A percentile compares a stretch with the other conserved stretches of the same genome.
Conservation (phyloP, 768 basidiomycete genomes). For the Omphalotus guepiniiformis region DNA sequence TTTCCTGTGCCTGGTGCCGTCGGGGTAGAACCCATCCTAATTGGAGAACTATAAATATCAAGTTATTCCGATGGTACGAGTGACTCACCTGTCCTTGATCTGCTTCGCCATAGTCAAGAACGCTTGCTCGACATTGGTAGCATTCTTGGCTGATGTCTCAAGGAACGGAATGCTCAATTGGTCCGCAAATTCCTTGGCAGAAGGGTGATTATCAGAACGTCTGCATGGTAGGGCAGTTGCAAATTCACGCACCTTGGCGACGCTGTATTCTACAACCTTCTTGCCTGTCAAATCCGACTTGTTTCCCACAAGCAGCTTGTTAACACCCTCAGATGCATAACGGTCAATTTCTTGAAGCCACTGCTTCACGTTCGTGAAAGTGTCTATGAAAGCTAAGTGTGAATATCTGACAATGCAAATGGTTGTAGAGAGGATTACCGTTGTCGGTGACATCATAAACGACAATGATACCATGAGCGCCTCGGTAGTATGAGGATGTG, state of each 20-base stretch:
- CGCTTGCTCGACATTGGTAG: conserved; percentile 97
- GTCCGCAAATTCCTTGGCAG: conserved; percentile 82
- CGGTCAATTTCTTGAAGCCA: conserved; percentile 92
- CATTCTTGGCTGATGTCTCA: conserved; percentile 99
- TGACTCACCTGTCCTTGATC: conserved; percentile 79
- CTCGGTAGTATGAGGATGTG: conserved; percentile 99
- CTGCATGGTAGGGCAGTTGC: not conserved
- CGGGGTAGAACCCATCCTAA: conserved; percentile 81
- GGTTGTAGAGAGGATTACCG: conserved; percentile 37
- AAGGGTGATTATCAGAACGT: conserved; percentile 8
- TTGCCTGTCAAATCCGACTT: conserved; percentile 98
- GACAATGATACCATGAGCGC: conserved; percentile 96
- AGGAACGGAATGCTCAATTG: conserved; percentile 92
- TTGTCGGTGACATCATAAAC: conserved; percentile 99
- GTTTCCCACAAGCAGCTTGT: conserved; percentile 98
- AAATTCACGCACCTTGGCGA: conserved; percentile 61
- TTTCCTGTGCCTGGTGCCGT: conserved; percentile 73
- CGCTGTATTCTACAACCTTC: conserved; percentile 89
- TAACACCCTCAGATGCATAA: conserved; percentile 97
- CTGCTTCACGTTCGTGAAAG: conserved; percentile 93
- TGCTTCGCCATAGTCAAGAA: conserved; percentile 99
- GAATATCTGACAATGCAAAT: not conserved
- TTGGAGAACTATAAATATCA: not conserved
- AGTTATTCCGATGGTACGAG: not conserved
- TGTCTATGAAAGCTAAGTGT: conserved; percentile 49